Conservation (phyloP, 2,329 filamentous ascomycete genomes). For the Orbilia ellipsospora region DNA sequence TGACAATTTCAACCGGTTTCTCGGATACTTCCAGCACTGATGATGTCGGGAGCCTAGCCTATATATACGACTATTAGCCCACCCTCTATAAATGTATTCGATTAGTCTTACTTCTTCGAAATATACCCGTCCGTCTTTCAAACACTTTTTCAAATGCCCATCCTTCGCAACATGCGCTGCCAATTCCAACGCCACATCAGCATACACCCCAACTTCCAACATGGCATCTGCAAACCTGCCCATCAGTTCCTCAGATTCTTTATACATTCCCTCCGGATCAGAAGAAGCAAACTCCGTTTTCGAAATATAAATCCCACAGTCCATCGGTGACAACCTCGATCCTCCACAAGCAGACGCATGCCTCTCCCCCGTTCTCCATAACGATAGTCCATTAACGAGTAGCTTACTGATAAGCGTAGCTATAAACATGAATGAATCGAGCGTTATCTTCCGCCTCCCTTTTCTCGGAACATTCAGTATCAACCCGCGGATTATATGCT, state of each 20-base stretch:
- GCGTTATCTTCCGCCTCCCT: not conserved
- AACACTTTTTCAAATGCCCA: conserved; percentile 17
- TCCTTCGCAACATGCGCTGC: not conserved
- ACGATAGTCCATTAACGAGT: conserved; percentile 12
- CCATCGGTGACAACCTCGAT: not conserved
- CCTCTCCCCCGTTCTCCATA: conserved; percentile 22
- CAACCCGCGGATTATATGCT: not conserved
- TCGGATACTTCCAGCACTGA: not conserved
- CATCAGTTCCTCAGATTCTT: conserved; percentile 33
- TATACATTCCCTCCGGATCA: conserved; percentile 17
- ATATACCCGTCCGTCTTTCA: conserved; percentile 3
- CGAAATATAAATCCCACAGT: conserved; percentile 28
- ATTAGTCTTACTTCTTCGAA: conserved; percentile 32
- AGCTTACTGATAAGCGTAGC: not conserved
- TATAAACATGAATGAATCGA: conserved; percentile 16
- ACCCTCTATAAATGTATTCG: not conserved
- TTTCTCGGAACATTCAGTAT: not conserved
- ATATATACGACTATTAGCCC: not conserved
- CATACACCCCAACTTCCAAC: conserved; percentile 10
- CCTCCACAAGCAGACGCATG: not conserved
- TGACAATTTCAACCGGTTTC: conserved; percentile 28
- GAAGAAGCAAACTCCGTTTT: conserved; percentile 20
- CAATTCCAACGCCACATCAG: conserved; percentile 9
- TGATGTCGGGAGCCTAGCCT: conserved; percentile 6
- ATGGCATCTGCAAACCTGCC: conserved; percentile 21